Evolutionary conservation across 1,284 basidiomycete genomes (phyloP), one percentile per base, ranked within the genome.

Genomic region (Mycena sp.): DNA sequence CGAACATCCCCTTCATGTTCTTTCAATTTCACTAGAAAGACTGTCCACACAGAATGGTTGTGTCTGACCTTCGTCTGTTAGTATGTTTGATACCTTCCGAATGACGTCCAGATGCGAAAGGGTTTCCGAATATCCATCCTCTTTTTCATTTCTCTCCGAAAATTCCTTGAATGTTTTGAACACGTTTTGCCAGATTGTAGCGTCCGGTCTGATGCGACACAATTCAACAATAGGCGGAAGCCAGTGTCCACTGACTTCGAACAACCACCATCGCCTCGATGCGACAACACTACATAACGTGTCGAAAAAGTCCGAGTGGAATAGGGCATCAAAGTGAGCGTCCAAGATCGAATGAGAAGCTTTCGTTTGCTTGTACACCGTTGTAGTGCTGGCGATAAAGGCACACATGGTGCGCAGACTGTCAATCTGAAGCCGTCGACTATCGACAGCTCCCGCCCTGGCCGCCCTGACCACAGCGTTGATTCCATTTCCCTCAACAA

Each of bases 361-460:
- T 16, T 2, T 4, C 4, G 30, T 37, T 28, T n/a, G 56, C 25
- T 63, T 67, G 55, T 65, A 62, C 32, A 69, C 45, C 19, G 46
- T 30, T 6, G 72, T 67, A 28, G 69, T 70, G 52, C 75, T 76
- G 9, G 69, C 67, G 35, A 80, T 71, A 61, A 77, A 78, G 10
- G 72, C 70, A 58, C 74, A 76, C 37, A 80, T 59, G 3, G 74
- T 74, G 35, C 78, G 72, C 63, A 80, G 68, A 62, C 78, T 77
- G 52, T 80, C 76, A 37, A 78, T 71, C 54, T 78, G 77, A 5
- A 79, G 72, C 23, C 76, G 72, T 17, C 76, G 72, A 59, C 74
- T 76, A 55, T 77, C 77, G 10, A 72, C 74, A 38, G 72, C 74
- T 1, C 76, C 76, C 23, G 68, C 69, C 46, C 72, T 73, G 4